Conservation (phyloP, 2,329 filamentous ascomycete genomes). For the Bisporella sp. region DNA sequence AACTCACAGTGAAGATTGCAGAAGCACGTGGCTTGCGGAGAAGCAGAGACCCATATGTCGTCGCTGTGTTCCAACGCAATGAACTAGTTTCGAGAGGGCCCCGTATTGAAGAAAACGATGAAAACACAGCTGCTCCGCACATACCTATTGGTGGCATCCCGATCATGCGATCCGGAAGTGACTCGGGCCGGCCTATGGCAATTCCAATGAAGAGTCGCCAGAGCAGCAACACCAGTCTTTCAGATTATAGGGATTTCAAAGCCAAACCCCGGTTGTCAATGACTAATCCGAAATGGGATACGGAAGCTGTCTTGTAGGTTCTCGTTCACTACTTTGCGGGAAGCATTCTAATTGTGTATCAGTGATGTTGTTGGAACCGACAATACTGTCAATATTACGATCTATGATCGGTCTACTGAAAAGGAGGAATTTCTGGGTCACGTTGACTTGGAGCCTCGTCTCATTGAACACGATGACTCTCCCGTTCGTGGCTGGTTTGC, state of each 20-base stretch:
- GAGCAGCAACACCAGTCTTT: constrained; percentile 86
- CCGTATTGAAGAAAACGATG: constrained; percentile 51
- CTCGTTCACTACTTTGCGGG: background rate
- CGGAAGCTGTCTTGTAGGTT: constrained; percentile 88
- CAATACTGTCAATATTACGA: constrained; percentile 83
- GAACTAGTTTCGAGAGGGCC: constrained; percentile 91
- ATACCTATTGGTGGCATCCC: constrained; percentile 51
- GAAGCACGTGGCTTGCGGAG: constrained; percentile 78
- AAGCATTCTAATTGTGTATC: constrained; percentile 11
- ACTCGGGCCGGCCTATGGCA: constrained; percentile 74
- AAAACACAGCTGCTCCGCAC: constrained; percentile 51
- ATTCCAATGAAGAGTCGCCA: constrained; percentile 97
- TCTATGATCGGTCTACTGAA: constrained; percentile 76
- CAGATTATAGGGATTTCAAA: constrained; percentile 52
- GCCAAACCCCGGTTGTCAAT: constrained; percentile 53
- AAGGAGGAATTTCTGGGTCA: constrained; percentile 91
- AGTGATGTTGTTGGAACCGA: constrained; percentile 92
- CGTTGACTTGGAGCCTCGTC: constrained; percentile 69
- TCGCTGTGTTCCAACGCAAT: constrained; percentile 93
- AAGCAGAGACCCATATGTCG: constrained; percentile 86
- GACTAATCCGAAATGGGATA: constrained; percentile 90
- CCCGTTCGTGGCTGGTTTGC: constrained; percentile 80
- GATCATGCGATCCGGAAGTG: constrained; percentile 67
- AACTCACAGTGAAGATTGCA: constrained; percentile 80
- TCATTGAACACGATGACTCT: constrained; percentile 58